Conservation (phyloP, 2,329 filamentous ascomycete genomes). For the Juglanconis oblonga region DNA sequence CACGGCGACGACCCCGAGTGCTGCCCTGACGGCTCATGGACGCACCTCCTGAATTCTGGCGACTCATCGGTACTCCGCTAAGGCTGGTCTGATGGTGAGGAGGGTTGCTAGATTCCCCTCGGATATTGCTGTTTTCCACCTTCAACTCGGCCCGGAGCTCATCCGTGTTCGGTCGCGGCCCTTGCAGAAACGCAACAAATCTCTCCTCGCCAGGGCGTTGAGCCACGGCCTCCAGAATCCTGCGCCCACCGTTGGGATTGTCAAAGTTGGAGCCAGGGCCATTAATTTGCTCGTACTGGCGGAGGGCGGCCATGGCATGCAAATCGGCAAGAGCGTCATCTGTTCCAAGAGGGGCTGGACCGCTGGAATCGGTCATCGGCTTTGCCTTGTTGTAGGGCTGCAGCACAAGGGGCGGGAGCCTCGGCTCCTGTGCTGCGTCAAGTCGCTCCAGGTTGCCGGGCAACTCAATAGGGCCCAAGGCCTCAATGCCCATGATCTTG, state of each 20-base stretch:
- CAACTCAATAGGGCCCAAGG: conserved; percentile 56
- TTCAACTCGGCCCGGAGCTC: conserved; percentile 48
- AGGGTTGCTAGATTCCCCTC: conserved; percentile 35
- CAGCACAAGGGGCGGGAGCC: conserved; percentile 55
- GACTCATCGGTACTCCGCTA: conserved; percentile 49
- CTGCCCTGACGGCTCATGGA: conserved; percentile 57
- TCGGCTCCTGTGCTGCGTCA: conserved; percentile 49
- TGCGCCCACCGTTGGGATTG: conserved; percentile 49
- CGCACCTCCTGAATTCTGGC: conserved; percentile 54
- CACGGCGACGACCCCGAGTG: conserved; percentile 41
- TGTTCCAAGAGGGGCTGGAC: conserved; percentile 46
- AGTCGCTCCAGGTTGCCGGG: conserved; percentile 57
- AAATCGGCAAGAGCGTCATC: conserved; percentile 56
- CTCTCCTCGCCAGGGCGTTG: conserved; percentile 44
- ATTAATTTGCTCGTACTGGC: conserved; percentile 52
- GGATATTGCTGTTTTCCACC: conserved; percentile 41
- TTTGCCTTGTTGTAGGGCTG: conserved; percentile 59
- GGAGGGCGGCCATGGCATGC: conserved; percentile 56
- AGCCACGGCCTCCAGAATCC: conserved; percentile 54
- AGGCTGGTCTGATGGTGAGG: conserved; percentile 29
- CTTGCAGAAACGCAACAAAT: conserved; percentile 47
- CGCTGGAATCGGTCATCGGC: conserved; percentile 54
- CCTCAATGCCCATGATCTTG: conserved; percentile 58
- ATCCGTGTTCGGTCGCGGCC: conserved; percentile 46
- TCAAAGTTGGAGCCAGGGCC: conserved; percentile 57